These are phyloP conservation scores for Ananas comosus DNA, from an alignment of 176 grass and related monocot species.

Conservation along the genomic window DNA sequence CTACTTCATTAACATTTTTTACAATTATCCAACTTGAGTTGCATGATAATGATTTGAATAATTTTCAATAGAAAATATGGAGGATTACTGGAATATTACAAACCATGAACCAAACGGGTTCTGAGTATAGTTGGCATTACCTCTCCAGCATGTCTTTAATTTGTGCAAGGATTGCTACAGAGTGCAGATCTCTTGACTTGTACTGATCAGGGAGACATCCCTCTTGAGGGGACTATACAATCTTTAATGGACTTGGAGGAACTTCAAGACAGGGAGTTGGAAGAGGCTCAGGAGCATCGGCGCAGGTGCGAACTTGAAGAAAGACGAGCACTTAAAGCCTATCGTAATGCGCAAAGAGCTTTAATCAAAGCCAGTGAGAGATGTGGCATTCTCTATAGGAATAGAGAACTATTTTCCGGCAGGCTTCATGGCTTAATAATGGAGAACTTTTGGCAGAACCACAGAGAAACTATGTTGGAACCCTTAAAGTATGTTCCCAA, in stretches of 20 bases:
- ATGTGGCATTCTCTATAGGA: constrained; percentile 62
- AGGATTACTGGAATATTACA: no score
- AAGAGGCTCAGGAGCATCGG: constrained; percentile 72
- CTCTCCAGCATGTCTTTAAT: not conserved
- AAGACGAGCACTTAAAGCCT: constrained; percentile 80
- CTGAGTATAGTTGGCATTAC: not conserved
- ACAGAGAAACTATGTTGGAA: not conserved
- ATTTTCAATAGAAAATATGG: no score
- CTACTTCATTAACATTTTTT: no score
- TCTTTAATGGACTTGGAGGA: constrained; percentile 75
- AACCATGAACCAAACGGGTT: not conserved
- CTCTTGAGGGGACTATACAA: constrained; percentile 28
- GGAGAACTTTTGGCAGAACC: constrained; percentile 28
- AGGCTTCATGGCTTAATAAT: constrained; percentile 57
- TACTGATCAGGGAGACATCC: constrained; percentile 17
- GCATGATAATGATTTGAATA: no score
- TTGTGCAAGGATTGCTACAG: constrained; percentile 12
- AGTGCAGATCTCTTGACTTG: constrained; percentile 24
- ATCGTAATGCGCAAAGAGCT: constrained; percentile 71
- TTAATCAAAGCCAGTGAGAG: constrained; percentile 86
- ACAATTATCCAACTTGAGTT: no score
- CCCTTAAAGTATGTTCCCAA: constrained; percentile 23
- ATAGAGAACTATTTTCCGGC: constrained; percentile 59
- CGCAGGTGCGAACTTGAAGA: constrained; percentile 71
- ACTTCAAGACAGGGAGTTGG: constrained; percentile 68